phyloP scores from a whole-genome alignment of 352 stramenopile genomes.

The Phytopythium helicoides region DNA sequence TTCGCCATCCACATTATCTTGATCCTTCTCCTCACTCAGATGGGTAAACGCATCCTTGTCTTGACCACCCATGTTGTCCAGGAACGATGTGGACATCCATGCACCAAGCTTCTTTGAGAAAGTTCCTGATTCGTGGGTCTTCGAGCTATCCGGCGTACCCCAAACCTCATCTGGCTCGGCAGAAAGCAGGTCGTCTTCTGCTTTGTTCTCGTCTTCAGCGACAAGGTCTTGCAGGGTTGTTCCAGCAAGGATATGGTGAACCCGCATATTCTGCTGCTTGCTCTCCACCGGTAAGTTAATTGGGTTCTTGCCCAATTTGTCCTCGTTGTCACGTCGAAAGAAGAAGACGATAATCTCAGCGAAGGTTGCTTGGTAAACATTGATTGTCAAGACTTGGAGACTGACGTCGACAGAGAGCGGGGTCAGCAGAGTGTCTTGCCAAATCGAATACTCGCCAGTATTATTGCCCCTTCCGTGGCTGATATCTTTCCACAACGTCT shows the following conservation, averaged over 20 bases:
- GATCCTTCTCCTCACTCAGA: slow-evolving; percentile 11
- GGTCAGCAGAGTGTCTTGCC: slow-evolving; percentile 72
- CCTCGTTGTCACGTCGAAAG: slow-evolving; percentile 39
- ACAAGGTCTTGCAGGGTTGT: slow-evolving; percentile 4
- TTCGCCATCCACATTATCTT: slow-evolving; percentile 17
- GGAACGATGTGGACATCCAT: slow-evolving; percentile 56
- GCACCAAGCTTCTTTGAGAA: slow-evolving; percentile 53
- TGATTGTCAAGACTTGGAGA: slow-evolving; percentile 67
- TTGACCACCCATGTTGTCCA: slow-evolving; percentile 34
- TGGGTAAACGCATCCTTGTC: slow-evolving; percentile 11
- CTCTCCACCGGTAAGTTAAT: no score
- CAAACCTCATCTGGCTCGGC: not conserved
- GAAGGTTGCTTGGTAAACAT: slow-evolving; percentile 78
- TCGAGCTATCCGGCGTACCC: slow-evolving; percentile 10
- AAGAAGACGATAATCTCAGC: slow-evolving; percentile 80
- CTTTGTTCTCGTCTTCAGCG: not conserved
- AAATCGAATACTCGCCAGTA: slow-evolving; percentile 44
- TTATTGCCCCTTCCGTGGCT: not conserved
- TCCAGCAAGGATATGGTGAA: not conserved
- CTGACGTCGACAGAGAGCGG: slow-evolving; percentile 66
- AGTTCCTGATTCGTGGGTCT: slow-evolving; percentile 21
- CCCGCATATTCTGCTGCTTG: not conserved
- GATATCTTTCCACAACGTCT: slow-evolving; percentile 29
- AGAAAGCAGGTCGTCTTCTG: slow-evolving; percentile 1
- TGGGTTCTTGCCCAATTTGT: slow-evolving; percentile 1